phyloP scores from a whole-genome alignment of 2,329 filamentous ascomycete genomes.

The Zarea fungicola region DNA sequence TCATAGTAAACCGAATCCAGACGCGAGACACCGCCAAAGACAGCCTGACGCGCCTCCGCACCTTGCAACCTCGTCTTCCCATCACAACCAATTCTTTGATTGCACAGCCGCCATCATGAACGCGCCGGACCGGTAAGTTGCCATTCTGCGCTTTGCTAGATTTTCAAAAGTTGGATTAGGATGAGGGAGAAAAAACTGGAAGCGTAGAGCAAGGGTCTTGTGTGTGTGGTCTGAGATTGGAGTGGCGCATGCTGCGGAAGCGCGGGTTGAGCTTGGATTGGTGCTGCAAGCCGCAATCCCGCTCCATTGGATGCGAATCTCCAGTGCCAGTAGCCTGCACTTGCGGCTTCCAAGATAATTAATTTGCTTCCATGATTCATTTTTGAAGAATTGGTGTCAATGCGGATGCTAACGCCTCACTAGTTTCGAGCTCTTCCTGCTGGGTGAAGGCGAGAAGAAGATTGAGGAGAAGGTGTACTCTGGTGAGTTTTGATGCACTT shows the following conservation, averaged over 20 bases:
- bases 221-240: too few relatives aligned
- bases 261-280: too few relatives aligned
- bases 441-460: conserved; percentile 86
- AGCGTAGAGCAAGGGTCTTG: too few relatives aligned
- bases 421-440: conserved; percentile 91
- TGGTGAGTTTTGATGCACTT: conserved; percentile 53
- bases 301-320: too few relatives aligned
- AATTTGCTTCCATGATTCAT: too few relatives aligned
- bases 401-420: conserved; percentile 16
- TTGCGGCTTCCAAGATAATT: too few relatives aligned
- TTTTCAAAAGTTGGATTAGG: too few relatives aligned
- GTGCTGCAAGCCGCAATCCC: too few relatives aligned
- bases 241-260: too few relatives aligned
- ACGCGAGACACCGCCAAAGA: not conserved
- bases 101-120: conserved; percentile 37
- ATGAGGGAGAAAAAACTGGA: too few relatives aligned
- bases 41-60: not conserved
- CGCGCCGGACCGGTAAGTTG: conserved; percentile 49
- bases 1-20: not conserved
- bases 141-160: too few relatives aligned
- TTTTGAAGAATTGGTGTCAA: not conserved
- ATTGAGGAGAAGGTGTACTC: conserved; percentile 84
- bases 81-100: not conserved
- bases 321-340: too few relatives aligned
- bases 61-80: not conserved